Conservation (phyloP, 306 rosid species). For the Notholithocarpus densiflorus region DNA sequence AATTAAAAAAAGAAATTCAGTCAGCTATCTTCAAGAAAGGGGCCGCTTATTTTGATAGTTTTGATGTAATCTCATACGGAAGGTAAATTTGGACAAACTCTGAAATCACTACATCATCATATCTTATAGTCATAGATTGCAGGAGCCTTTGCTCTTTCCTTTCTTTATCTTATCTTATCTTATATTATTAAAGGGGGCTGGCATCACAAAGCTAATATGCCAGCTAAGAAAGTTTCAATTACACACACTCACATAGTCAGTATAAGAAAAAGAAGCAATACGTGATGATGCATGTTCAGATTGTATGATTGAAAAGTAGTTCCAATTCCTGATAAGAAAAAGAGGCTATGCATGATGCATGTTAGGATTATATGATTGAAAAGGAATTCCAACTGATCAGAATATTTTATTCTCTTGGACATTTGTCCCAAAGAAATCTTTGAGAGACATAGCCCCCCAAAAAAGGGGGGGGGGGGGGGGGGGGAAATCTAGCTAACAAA, state of each 20-base stretch:
- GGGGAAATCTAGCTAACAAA: background rate
- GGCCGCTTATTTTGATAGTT: too few species aligned
- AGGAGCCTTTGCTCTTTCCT: background rate
- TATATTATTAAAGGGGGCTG: slow-evolving; percentile 6
- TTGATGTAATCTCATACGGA: too few species aligned
- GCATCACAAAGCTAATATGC: slow-evolving; percentile 43
- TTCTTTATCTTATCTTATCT: slow-evolving; percentile 8
- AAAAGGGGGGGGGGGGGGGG: too few species aligned
- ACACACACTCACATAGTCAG: slow-evolving; percentile 30
- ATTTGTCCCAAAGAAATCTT: background rate
- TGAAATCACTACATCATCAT: background rate
- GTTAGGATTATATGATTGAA: slow-evolving; percentile 13
- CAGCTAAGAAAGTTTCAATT: slow-evolving; percentile 45
- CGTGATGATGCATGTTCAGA: slow-evolving; percentile 1
- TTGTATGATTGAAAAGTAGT: slow-evolving; percentile 6
- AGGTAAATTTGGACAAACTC: background rate
- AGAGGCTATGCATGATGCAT: too few species aligned
- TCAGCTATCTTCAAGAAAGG: too few species aligned
- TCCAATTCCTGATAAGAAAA: too few species aligned
- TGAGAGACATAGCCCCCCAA: background rate
- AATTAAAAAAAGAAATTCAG: too few species aligned
- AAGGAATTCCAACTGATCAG: slow-evolving; percentile 9
- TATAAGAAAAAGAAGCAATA: slow-evolving; percentile 12
- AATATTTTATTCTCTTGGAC: slow-evolving; percentile 6
- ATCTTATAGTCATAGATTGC: background rate